Percentiles rank a stretch among this genome's conserved stretches.
These are phyloP conservation scores for Aureobasidium sp. DNA, from an alignment of 2,329 filamentous ascomycete species.

Conservation along the genomic window DNA sequence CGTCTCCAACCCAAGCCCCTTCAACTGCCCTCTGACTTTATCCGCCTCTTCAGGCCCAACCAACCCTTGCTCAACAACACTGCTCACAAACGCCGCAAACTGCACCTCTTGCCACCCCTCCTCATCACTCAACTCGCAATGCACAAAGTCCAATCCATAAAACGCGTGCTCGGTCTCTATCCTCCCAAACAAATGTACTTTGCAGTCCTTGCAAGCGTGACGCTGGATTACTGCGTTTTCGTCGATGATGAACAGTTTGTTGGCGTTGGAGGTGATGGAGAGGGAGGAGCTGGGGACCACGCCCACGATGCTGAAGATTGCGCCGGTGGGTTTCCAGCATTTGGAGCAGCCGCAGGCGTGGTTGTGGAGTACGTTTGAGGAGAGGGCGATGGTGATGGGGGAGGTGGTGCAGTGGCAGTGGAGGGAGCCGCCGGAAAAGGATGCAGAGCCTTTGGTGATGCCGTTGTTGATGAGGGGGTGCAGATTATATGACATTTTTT, in stretches of 20 bases:
- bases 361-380: slow-evolving; percentile 57
- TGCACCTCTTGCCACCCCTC: slow-evolving; percentile 66
- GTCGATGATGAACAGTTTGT: slow-evolving; percentile 55
- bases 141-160: slow-evolving; percentile 63
- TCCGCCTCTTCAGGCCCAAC: slow-evolving; percentile 50
- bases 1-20: slow-evolving; percentile 49
- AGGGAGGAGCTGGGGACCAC: slow-evolving; percentile 53
- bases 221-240: slow-evolving; percentile 52
- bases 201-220: slow-evolving; percentile 54
- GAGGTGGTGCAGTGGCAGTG: slow-evolving; percentile 52
- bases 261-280: slow-evolving; percentile 49
- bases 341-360: slow-evolving; percentile 66
- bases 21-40: slow-evolving; percentile 49
- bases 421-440: slow-evolving; percentile 55
- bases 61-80: slow-evolving; percentile 59
- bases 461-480: slow-evolving; percentile 60
- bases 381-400: slow-evolving; percentile 53
- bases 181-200: slow-evolving; percentile 56
- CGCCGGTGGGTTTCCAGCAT: slow-evolving; percentile 61
- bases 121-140: slow-evolving; percentile 52
- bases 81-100: slow-evolving; percentile 62
- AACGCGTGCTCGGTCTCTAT: slow-evolving; percentile 61
- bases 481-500: slow-evolving; percentile 36
- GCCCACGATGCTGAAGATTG: slow-evolving; percentile 58
- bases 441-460: slow-evolving; percentile 47